Percentiles rank a stretch among this genome's conserved stretches.
Conservation (phyloP, 2,329 filamentous ascomycete genomes). For the Apiospora kogelbergensis region DNA sequence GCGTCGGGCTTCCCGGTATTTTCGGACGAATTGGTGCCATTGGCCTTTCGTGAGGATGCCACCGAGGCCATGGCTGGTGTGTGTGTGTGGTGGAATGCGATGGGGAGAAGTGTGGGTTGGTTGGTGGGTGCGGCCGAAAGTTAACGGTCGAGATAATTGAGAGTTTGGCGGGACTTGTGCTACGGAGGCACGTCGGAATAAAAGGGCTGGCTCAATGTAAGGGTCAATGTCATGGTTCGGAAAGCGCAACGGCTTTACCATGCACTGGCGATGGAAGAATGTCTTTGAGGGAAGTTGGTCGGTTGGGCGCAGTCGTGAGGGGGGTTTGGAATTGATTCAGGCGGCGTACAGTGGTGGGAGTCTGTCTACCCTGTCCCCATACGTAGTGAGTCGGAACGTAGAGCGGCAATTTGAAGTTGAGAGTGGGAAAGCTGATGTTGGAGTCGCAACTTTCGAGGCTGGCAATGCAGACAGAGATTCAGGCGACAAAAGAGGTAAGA, state of each 20-base stretch:
- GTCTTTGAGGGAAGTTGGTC: neutral
- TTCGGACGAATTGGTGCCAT: neutral
- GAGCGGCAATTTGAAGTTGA: neutral
- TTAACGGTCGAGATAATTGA: neutral
- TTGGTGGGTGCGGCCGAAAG: neutral
- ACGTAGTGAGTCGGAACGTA: neutral
- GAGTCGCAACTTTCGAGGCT: neutral
- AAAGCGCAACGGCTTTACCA: constrained; percentile 1
- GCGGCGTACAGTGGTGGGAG: neutral
- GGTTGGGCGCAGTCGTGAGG: neutral
- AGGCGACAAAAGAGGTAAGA: neutral
- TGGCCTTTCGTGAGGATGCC: constrained; percentile 10
- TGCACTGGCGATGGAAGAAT: neutral
- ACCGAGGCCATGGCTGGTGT: neutral
- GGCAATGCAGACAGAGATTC: neutral
- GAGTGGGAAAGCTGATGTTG: neutral
- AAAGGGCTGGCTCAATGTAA: neutral
- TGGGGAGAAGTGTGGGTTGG: neutral
- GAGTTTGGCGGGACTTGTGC: neutral
- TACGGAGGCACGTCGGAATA: neutral
- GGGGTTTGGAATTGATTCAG: neutral
- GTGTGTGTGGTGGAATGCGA: neutral
- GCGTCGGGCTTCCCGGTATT: neutral
- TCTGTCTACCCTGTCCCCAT: neutral
- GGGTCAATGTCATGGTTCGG: constrained; percentile 2